Evolutionary conservation across 2,329 filamentous ascomycete species (phyloP), one percentile per base, ranked within the genome.

Genomic region (Lachnellula arida): DNA sequence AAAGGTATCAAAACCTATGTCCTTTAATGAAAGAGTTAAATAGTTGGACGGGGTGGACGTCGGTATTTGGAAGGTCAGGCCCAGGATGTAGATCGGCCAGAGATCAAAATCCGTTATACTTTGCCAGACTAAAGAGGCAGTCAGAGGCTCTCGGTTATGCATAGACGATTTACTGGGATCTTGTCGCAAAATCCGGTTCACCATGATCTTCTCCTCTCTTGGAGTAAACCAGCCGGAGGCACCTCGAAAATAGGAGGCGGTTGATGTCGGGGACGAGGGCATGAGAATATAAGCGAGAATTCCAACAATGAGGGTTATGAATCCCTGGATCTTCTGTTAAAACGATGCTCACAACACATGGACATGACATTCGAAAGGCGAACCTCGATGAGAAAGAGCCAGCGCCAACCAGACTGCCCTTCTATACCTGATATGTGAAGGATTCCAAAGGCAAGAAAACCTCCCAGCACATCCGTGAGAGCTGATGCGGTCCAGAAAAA

Each of bases 211-310:
- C 63, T 86, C 81, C 56, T 86, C 84, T 2, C 76, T 76, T 46
- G 84, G 80, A 2, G 65, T 79, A 67, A 86, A 87, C 80, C 82
- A 87, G 1, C 83, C 84, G 52, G 79, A 62, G 59, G 84, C 78
- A 11, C 80, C 81, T 11, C 81, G 76, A 63, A 81, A 81, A 78
- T 79, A 81, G 46, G 74, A 78, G 43, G 74, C 75, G 0, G 65
- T 66, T 15, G 59, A 56, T 15, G 64, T 67, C 23, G 63, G 64
- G 39, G 59, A 60, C 12, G 63, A 53, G 12, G 64, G 63, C 63
- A 67, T 65, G 22, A 67, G 54, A 15, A 65, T 48, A 6, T 53
- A 61, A 3, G 62, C 58, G 1, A 58, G 44, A 25, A 67, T 15
- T 14, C 63, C 65, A 28, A 65, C 50, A 23, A 62, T 2, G 6